Evolutionary conservation across 352 stramenopile species (phyloP), one percentile per base, ranked within the genome.

Genomic region (Globisporangium viniferum): DNA sequence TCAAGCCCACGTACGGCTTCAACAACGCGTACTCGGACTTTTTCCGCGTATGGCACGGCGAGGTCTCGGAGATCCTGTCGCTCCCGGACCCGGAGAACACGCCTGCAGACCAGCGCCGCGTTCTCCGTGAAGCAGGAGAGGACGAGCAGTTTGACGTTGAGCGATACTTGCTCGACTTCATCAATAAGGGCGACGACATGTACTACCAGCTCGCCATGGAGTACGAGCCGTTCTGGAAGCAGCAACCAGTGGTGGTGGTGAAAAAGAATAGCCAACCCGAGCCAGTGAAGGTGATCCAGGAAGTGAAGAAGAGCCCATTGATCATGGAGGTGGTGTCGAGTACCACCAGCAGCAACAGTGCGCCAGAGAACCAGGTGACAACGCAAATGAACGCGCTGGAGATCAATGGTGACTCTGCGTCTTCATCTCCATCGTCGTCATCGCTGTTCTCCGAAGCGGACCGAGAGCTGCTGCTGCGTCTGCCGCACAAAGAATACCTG

Each of bases 101-200:
- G 27, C 80, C 81, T n/a, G 77, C 79, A 8, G 71, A 81, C n/a
- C 74, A 95, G 55, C 90, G 94, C 51, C 67, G 80, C 10, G 66
- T 76, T n/a, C 66, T 97, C 60, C 88, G 95, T 24, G 74, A 96
- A 51, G 66, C 81, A 6, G 84, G 83, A 3, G 98, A 99, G 77
- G 81, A 98, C 59, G 65, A 86, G 41, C 90, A 97, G 49, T 99
- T 99, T 79, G 90, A 99, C 76, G 59, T 90, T 9, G 97, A 99
- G 70, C 89, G 97, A 35, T 99, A 99, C 69, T 79, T 99, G 20
- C 86, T 94, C 62, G 98, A 99, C 79, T 95, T 96, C 57, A 73
- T 93, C 31, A 87, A 98, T 54, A 81, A 86, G 29, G 61, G 81
- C 22, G 93, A 99, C 44, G 97, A 99, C 76, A 93, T 97, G 70